These are phyloP conservation scores for Millerago galiae DNA, from an alignment of 805 yeast genomes.

Conservation along the genomic window DNA sequence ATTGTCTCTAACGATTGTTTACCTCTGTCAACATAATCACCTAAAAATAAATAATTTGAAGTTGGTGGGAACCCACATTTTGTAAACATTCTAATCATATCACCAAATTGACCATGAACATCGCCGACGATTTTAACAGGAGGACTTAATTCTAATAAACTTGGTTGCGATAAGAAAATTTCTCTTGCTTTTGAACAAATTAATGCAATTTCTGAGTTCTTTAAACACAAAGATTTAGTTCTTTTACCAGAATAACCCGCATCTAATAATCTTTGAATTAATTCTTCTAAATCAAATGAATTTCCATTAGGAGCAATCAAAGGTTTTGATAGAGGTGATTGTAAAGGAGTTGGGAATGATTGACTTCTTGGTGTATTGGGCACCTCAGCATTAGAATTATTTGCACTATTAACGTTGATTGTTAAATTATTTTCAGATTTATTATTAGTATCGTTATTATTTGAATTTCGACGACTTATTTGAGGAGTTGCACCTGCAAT, in stretches of 20 bases:
- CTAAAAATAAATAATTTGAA: slow-evolving; percentile 90
- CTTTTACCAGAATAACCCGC: slow-evolving; percentile 96
- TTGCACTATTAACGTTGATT: not conserved
- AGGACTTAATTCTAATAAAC: slow-evolving; percentile 74
- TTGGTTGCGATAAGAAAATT: slow-evolving; percentile 83
- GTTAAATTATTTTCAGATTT: not conserved
- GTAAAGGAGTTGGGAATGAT: slow-evolving; percentile 21
- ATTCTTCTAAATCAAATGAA: slow-evolving; percentile 65
- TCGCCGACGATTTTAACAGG: slow-evolving; percentile 96
- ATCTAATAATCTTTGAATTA: slow-evolving; percentile 85
- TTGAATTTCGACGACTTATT: slow-evolving; percentile 5
- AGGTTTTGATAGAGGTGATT: slow-evolving; percentile 23
- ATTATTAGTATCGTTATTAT: not conserved
- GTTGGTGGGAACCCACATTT: slow-evolving; percentile 99
- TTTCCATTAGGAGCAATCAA: slow-evolving; percentile 8
- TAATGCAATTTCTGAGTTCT: slow-evolving; percentile 80
- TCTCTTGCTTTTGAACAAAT: slow-evolving; percentile 87
- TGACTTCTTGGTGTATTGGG: slow-evolving; percentile 24
- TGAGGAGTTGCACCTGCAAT: not conserved
- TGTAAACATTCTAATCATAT: slow-evolving; percentile 89
- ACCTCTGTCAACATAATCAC: slow-evolving; percentile 98
- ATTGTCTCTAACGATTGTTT: slow-evolving; percentile 95
- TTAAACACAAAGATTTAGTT: slow-evolving; percentile 82
- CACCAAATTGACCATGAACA: slow-evolving; percentile 97
- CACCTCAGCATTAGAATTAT: slow-evolving; percentile 12